These are phyloP conservation scores for Cytidiella melzeri DNA, from an alignment of 768 basidiomycete species.

Conservation along the genomic window DNA sequence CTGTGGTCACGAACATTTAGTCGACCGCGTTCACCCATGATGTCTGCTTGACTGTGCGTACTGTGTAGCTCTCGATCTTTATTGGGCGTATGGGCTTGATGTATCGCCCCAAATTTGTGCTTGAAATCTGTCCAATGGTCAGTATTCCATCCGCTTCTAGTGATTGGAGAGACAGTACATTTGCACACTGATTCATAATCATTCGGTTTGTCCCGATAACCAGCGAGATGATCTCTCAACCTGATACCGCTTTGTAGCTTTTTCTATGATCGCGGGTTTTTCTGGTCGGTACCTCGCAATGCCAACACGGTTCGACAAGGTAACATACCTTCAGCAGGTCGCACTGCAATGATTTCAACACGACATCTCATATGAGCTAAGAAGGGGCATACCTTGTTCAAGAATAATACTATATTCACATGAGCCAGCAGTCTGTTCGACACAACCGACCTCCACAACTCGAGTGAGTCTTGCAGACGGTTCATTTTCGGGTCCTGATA, in stretches of 20 bases:
- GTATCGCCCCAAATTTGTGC: slow-evolving; percentile 64
- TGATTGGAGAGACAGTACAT: slow-evolving; percentile 39
- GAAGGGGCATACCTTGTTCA: slow-evolving; percentile 42
- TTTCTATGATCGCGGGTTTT: slow-evolving; percentile 32
- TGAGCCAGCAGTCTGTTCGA: slow-evolving; percentile 67
- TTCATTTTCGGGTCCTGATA: slow-evolving; percentile 66
- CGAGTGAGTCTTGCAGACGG: slow-evolving; percentile 72
- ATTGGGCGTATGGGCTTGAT: slow-evolving; percentile 62
- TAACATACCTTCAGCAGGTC: slow-evolving; percentile 61
- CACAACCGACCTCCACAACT: slow-evolving; percentile 67
- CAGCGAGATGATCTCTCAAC: slow-evolving; percentile 60
- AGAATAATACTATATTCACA: slow-evolving; percentile 75
- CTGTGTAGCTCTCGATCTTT: slow-evolving; percentile 69
- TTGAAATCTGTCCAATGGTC: slow-evolving; percentile 50
- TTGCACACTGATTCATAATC: slow-evolving; percentile 72
- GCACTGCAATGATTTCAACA: slow-evolving; percentile 30
- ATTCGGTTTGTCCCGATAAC: slow-evolving; percentile 71
- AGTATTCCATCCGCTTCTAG: too few species aligned
- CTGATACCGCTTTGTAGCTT: slow-evolving; percentile 76
- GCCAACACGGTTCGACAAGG: neutral
- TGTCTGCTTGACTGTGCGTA: slow-evolving; percentile 28
- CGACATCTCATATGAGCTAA: neutral
- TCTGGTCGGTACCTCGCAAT: neutral
- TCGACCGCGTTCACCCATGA: slow-evolving; percentile 1
- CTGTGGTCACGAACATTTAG: slow-evolving; percentile 30